phyloP scores from a whole-genome alignment of 2,329 filamentous ascomycete genomes.

The Sporothrix protearum region DNA sequence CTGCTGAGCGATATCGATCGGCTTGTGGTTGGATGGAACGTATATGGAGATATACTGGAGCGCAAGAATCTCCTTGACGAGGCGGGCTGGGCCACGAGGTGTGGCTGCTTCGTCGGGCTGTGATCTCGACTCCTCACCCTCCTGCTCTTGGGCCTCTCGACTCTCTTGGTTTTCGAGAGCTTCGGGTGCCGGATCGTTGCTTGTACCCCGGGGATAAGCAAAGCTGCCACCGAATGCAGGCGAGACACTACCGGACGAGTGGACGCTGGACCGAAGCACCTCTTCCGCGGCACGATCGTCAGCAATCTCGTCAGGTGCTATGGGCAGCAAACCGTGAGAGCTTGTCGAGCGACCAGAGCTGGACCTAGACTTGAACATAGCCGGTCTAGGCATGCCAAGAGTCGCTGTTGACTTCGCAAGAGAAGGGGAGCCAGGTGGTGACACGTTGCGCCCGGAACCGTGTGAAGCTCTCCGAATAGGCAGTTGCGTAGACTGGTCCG shows the following conservation, averaged over 20 bases:
- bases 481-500: not conserved
- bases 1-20: constrained; percentile 37
- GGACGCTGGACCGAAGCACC: not conserved
- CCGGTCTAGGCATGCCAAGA: not conserved
- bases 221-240: not conserved
- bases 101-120: constrained; percentile 45
- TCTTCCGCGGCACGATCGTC: not conserved
- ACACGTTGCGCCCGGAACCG: not conserved
- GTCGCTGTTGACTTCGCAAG: not conserved
- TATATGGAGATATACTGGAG: constrained; percentile 53
- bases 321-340: not conserved
- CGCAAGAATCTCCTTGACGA: constrained; percentile 54
- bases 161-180: not conserved
- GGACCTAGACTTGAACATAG: not conserved
- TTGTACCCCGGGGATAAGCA: not conserved
- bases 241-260: not conserved
- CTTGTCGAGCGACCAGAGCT: not conserved
- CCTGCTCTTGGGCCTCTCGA: not conserved
- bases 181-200: not conserved
- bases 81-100: constrained; percentile 51
- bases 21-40: constrained; percentile 49
- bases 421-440: not conserved
- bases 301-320: not conserved
- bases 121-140: constrained; percentile 21
- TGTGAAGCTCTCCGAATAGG: not conserved